phyloP scores from a whole-genome alignment of 2,329 filamentous ascomycete genomes.

The Fusarium chaquense region DNA sequence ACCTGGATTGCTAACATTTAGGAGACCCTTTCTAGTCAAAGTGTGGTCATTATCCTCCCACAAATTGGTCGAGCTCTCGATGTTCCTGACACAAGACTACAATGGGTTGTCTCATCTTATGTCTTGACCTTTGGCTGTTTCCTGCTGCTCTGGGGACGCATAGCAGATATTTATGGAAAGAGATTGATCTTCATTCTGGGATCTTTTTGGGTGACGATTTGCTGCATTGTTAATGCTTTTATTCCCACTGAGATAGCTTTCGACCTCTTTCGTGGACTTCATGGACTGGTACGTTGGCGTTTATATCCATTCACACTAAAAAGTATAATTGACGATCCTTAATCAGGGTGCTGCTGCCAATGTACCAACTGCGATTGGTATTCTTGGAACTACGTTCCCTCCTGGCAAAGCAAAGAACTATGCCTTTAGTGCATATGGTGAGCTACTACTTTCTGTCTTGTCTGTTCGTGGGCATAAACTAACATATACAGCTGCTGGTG shows the following conservation, averaged over 20 bases:
- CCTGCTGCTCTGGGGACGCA: conserved; percentile 73
- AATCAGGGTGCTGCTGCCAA: conserved; percentile 72
- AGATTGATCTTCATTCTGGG: conserved; percentile 73
- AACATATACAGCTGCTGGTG: conserved; percentile 64
- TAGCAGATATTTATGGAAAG: conserved; percentile 76
- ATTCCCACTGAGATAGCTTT: conserved; percentile 75
- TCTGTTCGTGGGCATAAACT: not conserved
- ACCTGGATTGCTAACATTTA: not conserved
- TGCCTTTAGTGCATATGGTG: conserved; percentile 73
- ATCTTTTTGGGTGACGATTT: conserved; percentile 71
- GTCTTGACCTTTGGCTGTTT: conserved; percentile 76
- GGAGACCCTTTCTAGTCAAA: conserved; percentile 48
- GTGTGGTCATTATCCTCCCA: conserved; percentile 58
- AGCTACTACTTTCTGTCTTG: conserved; percentile 16
- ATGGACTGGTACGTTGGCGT: conserved; percentile 63
- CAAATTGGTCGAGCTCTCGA: conserved; percentile 67
- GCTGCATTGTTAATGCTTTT: conserved; percentile 72
- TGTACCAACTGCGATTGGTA: conserved; percentile 77
- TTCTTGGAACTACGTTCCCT: conserved; percentile 74
- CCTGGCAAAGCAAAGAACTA: conserved; percentile 78
- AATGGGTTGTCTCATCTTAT: conserved; percentile 77
- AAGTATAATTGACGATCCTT: not conserved
- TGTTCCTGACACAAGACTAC: conserved; percentile 69
- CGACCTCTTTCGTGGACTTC: conserved; percentile 73
- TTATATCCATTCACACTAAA: not conserved